Evolutionary conservation across 495 filamentous ascomycete species (phyloP).

Genomic region (Hypoxylon intermedium): DNA sequence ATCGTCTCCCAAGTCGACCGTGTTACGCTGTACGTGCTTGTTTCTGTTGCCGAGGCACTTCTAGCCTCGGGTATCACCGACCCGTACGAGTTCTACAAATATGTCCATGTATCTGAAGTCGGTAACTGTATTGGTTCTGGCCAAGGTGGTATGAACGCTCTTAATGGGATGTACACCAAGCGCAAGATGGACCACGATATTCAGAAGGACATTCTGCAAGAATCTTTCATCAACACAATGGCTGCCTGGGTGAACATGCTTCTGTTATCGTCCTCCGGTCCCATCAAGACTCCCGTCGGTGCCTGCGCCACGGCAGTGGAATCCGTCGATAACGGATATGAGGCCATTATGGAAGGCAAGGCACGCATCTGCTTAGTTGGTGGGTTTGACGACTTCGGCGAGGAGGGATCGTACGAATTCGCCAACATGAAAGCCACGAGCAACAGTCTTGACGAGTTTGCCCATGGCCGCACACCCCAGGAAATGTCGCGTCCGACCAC

Average conservation of each 20-base stretch:
- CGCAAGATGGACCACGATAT: conserved; percentile 96
- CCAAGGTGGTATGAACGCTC: conserved; percentile 89
- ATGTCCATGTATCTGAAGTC: conserved; percentile 96
- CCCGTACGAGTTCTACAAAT: conserved; percentile 99
- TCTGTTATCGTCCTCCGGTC: conserved; percentile 92
- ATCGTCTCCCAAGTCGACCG: conserved; percentile 98
- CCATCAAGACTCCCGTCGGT: conserved; percentile 98
- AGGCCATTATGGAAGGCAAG: conserved; percentile 97
- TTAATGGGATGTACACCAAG: conserved; percentile 98
- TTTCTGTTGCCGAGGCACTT: conserved; percentile 89
- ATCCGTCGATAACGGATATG: conserved; percentile 95
- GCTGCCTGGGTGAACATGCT: conserved; percentile 99
- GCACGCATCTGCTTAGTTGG: conserved; percentile 96
- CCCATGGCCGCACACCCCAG: conserved; percentile 89
- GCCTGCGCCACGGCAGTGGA: conserved; percentile 97
- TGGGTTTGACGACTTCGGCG: conserved; percentile 99
- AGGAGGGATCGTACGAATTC: conserved; percentile 99
- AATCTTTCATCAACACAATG: conserved; percentile 99
- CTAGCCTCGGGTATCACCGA: conserved; percentile 96
- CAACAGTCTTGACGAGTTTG: conserved; percentile 95
- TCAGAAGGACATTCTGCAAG: conserved; percentile 98
- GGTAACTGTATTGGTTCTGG: conserved; percentile 98
- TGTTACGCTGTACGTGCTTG: conserved; percentile 91
- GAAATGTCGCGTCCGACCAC: conserved; percentile 99
- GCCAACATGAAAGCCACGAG: conserved; percentile 99